phyloP scores from a whole-genome alignment of 2,329 filamentous ascomycete genomes.

The Trichoderma sp. region DNA sequence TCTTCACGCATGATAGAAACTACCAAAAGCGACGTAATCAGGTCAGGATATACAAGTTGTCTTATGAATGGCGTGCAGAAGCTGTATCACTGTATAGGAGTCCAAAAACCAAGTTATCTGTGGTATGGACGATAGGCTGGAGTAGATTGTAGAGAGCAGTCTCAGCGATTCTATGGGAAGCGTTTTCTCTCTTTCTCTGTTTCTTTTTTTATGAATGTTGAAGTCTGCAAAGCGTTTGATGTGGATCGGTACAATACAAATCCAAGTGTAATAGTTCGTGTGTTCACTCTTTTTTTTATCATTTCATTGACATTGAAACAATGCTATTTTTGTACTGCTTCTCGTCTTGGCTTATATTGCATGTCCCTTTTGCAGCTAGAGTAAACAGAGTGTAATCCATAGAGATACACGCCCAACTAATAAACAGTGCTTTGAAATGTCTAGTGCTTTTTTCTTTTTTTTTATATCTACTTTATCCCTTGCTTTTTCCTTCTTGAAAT shows the following conservation, averaged over 20 bases:
- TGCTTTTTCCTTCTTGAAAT: constrained; percentile 35
- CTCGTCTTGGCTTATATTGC: not conserved
- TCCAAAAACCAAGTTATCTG: not conserved
- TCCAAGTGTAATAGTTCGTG: not conserved
- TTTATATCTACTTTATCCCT: constrained; percentile 24
- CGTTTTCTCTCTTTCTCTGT: not conserved
- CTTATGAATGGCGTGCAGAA: not conserved
- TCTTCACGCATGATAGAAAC: constrained; percentile 1
- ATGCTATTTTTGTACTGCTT: not conserved
- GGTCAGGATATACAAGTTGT: not conserved
- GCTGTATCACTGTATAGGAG: not conserved
- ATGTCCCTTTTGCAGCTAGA: not conserved
- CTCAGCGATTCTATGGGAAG: not conserved
- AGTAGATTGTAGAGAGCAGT: constrained; percentile 22
- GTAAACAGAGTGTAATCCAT: not conserved
- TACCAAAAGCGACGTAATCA: not conserved
- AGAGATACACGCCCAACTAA: not conserved
- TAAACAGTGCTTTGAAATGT: not conserved
- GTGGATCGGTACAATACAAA: not conserved
- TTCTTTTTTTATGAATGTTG: not conserved
- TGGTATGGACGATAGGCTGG: not conserved
- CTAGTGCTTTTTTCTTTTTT: constrained; percentile 29
- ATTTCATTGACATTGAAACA: not conserved
- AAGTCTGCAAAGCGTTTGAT: not conserved
- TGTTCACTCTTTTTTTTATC: not conserved